These are phyloP conservation scores for Wickerhamomyces ciferrii DNA, from an alignment of 805 yeast genomes.

Conservation along the genomic window DNA sequence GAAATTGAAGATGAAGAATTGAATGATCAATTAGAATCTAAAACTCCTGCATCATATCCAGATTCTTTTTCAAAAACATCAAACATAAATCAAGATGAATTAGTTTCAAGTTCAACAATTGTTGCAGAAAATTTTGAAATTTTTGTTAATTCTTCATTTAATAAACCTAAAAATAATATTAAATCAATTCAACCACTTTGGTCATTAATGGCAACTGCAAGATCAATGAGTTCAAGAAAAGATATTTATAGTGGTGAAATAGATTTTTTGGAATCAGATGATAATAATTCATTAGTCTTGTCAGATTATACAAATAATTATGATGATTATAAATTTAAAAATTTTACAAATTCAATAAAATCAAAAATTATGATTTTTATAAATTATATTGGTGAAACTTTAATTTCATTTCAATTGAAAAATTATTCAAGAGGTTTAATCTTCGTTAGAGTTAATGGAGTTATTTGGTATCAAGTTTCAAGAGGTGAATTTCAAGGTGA, in stretches of 20 bases:
- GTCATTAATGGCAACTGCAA: slow-evolving; percentile 46
- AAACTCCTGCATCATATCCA: slow-evolving; percentile 16
- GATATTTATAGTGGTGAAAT: slow-evolving; percentile 38
- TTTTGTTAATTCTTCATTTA: slow-evolving; percentile 14
- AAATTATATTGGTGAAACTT: slow-evolving; percentile 45
- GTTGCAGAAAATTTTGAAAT: slow-evolving; percentile 21
- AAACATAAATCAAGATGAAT: slow-evolving; percentile 1
- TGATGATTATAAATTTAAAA: slow-evolving; percentile 24
- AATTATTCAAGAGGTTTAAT: slow-evolving; percentile 37
- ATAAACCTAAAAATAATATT: slow-evolving; percentile 13
- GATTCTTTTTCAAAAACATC: not conserved
- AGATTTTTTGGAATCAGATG: slow-evolving; percentile 8
- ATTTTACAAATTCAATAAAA: slow-evolving; percentile 23
- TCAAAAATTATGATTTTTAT: slow-evolving; percentile 32
- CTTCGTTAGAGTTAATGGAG: slow-evolving; percentile 53
- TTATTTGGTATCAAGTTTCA: slow-evolving; percentile 63
- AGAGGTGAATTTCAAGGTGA: slow-evolving; percentile 42
- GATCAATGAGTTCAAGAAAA: slow-evolving; percentile 41
- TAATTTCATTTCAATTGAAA: slow-evolving; percentile 45
- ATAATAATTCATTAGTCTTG: slow-evolving; percentile 15
- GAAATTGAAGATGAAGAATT: not conserved
- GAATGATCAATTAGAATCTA: not conserved
- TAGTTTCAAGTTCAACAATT: slow-evolving; percentile 15
- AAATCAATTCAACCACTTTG: slow-evolving; percentile 42
- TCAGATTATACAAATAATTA: slow-evolving; percentile 18